Conservation (phyloP, 257 asterid species). For the Rauvolfia tetraphylla region DNA sequence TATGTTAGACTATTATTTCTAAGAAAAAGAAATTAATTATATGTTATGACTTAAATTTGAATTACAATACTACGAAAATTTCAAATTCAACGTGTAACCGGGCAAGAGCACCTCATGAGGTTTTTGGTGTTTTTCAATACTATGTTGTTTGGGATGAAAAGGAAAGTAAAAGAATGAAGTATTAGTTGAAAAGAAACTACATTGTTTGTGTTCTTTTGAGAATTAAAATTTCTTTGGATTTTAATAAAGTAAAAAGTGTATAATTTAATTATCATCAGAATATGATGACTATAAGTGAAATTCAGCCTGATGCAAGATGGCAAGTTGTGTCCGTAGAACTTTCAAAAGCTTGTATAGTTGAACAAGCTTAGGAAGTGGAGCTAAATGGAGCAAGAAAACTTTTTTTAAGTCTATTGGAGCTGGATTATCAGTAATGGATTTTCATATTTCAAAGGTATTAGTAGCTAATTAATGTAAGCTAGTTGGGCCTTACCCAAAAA, state of each 20-base stretch:
- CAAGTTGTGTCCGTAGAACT: neutral
- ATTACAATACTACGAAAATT: neutral
- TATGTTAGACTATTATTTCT: neutral
- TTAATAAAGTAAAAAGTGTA: neutral
- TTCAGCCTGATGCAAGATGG: neutral
- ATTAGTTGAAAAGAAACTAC: neutral
- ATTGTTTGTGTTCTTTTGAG: neutral
- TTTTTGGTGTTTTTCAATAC: neutral
- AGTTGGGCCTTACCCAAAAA: too few species aligned
- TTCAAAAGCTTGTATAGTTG: neutral
- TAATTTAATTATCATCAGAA: neutral
- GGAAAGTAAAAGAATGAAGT: neutral
- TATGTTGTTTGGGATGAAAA: neutral
- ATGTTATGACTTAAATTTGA: neutral
- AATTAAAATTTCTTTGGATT: neutral
- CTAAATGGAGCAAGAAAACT: neutral
- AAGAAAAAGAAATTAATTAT: too few species aligned
- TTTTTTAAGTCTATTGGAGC: neutral
- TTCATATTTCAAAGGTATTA: neutral
- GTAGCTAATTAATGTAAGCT: too few species aligned
- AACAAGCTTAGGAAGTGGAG: neutral
- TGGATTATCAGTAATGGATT: neutral
- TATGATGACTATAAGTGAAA: neutral
- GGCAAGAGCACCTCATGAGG: too few species aligned
- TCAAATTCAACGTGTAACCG: too few species aligned